Evolutionary conservation across 1,284 basidiomycete genomes (phyloP), one percentile per base, ranked within the genome.

Genomic region (Pseudozyma hubeiensis): DNA sequence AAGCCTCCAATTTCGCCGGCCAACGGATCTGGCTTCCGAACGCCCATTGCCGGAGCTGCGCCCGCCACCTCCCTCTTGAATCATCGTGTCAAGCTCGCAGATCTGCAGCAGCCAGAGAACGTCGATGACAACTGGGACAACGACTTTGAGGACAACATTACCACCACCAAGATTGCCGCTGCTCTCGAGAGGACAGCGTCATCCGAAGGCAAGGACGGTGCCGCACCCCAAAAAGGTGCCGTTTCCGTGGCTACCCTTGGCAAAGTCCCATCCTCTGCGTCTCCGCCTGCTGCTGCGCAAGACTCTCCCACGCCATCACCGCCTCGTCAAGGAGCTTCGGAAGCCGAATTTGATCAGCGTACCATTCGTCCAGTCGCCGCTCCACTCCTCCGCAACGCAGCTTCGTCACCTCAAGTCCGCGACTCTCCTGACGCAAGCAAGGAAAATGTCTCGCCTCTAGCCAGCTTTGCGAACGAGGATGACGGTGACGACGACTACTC

Each of bases 61-160:
- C 74, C 72, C 11, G 69, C 70, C 6, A 67, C 60, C 5, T 69
- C 78, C 19, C 64, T 80, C 53, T 49, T 80, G 64, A 60, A 77
- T n/a, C 67, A 75, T 17, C 67, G 71, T 45, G 54, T 56, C 54
- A 74, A 78, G 67, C 43, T 79, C 74, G 65, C 86, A 82, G 77
- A 86, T 78, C 46, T 84, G 92, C 84, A 92, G 91, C 68, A 76
- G 33, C 75, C 75, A 49, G 80, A 81, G 43, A 64, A 70, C 72
- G 91, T 93, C 80, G 93, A 90, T 10, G 93, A 96, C 83, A 95
- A 94, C 70, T 98, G 96, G 94, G 96, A 99, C 81, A 92, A 94
- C 76, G 96, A 99, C 83, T 99, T 98, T 80, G 94, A 94, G 79
- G 93, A 93, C 67, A 94, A 91, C 3, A 94, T 95, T 31, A 93